These are phyloP conservation scores for Ottelia alismoides DNA, from an alignment of 106 monocot species.

Conservation along the genomic window DNA sequence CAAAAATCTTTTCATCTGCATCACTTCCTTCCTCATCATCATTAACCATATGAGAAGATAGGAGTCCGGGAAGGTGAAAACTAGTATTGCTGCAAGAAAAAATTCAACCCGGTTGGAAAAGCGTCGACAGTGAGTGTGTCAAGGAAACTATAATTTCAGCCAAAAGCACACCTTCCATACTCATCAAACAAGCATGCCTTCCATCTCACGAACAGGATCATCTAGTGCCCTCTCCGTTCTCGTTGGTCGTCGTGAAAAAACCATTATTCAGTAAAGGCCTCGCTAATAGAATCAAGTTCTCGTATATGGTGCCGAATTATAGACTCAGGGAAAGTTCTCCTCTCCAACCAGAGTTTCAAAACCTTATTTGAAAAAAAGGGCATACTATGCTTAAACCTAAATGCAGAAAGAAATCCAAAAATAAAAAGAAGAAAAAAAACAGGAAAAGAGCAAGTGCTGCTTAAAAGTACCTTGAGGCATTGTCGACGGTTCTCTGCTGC, in stretches of 20 bases:
- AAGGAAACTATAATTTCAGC: neutral
- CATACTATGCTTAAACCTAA: neutral
- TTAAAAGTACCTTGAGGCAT: constrained; percentile 64
- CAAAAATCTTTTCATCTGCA: constrained; percentile 64
- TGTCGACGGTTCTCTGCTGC: constrained; percentile 85
- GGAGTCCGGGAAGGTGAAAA: constrained; percentile 59
- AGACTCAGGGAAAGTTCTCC: constrained; percentile 73
- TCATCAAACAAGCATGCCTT: constrained; percentile 99
- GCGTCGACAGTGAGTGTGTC: no score
- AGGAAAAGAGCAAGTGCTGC: neutral
- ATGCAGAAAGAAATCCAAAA: neutral
- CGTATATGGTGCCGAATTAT: constrained; percentile 57
- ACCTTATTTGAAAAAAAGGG: constrained; percentile 34
- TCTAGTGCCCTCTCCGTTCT: constrained; percentile 79
- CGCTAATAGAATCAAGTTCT: constrained; percentile 61
- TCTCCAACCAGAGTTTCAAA: constrained; percentile 87
- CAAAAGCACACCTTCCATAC: constrained; percentile 70
- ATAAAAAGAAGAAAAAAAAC: neutral
- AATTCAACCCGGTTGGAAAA: neutral
- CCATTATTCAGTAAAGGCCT: constrained; percentile 37
- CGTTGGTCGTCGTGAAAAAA: constrained; percentile 40
- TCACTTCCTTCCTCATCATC: constrained; percentile 56
- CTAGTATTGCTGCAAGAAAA: constrained; percentile 56
- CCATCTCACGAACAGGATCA: constrained; percentile 91
- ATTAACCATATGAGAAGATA: constrained; percentile 35